Base-by-base conservation (phyloP, 352 stramenopile genomes). In the Pythium aphanidermatum region DNA sequence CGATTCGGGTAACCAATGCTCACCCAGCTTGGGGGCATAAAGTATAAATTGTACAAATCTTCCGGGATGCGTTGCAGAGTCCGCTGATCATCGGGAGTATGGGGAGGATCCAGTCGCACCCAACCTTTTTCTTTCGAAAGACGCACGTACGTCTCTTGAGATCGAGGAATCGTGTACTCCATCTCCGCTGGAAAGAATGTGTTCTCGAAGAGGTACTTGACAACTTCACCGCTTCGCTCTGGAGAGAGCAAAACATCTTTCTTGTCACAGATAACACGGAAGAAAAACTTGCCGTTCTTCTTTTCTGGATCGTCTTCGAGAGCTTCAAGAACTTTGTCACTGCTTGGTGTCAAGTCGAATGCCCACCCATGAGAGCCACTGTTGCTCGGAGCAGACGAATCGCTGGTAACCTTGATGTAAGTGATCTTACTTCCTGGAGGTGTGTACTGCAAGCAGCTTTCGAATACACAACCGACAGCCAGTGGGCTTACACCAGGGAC, bases 221-320 rank as follows among this genome's bases (percentile, higher is more conserved):
- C 58, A 6, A 92, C 57, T 33, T 85, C 70, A 40, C 72, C 80
- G n/a, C 49, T 79, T 7, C 55, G 59, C 54, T 89, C 80, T 0
- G 80, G 80, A 9, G 80, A 89, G 19, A 88, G 55, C 23, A 92
- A 50, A 16, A 92, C 80, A 25, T 86, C 60, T 41, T 86, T 89
- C 53, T 78, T 83, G 17, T 74, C 68, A 19, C 53, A 65, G 10
- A 83, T 27, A n/a, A 88, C 71, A 16, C 80, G 74, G 53, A 82
- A 92, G 51, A 79, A 92, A 46, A 89, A 92, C 42, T 80, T 85
- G 57, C 80, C 80, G 34, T 83, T 76, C 53, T 84, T 83, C 55
- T 86, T 85, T 46, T 86, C 76, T 2, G 73, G 71, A 26, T 86
- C 74, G 56, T 88, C 68, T 46, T 84, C 67, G 43, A 87, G 63